These are phyloP conservation scores for Starmerella floricola DNA, from an alignment of 805 yeast genomes.

Conservation along the genomic window DNA sequence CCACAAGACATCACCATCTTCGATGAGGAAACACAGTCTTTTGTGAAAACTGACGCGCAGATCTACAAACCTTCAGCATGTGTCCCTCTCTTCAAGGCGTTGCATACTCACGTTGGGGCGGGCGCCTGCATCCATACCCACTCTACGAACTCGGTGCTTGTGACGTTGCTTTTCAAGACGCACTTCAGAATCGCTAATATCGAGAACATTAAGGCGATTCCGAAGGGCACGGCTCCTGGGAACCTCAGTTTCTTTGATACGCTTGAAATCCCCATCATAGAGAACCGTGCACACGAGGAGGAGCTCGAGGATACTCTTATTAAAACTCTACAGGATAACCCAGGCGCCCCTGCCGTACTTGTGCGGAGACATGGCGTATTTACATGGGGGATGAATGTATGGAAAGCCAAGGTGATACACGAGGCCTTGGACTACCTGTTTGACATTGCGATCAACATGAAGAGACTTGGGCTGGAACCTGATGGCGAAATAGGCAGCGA, in stretches of 20 bases:
- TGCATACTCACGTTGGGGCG: conserved; percentile 54
- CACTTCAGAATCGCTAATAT: conserved; percentile 59
- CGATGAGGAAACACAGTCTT: conserved; percentile 41
- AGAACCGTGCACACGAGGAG: conserved; percentile 80
- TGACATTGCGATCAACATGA: conserved; percentile 77
- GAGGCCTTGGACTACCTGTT: conserved; percentile 86
- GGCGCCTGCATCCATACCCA: conserved; percentile 95
- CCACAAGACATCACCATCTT: conserved; percentile 75
- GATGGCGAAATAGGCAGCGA: not conserved
- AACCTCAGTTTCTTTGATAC: conserved; percentile 62
- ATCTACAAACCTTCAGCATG: conserved; percentile 82
- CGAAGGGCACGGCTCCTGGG: conserved; percentile 54
- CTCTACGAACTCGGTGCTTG: conserved; percentile 78
- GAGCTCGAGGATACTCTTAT: conserved; percentile 53
- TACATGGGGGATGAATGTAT: conserved; percentile 89
- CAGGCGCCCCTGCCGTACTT: conserved; percentile 70
- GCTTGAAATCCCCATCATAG: conserved; percentile 77
- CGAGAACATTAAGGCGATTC: conserved; percentile 89
- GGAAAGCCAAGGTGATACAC: conserved; percentile 87
- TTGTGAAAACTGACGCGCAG: conserved; percentile 45
- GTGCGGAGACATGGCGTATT: conserved; percentile 90
- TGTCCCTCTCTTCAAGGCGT: conserved; percentile 73
- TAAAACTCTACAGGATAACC: conserved; percentile 54
- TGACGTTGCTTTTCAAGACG: conserved; percentile 44
- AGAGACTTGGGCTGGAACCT: conserved; percentile 42